Evolutionary conservation across 2,329 filamentous ascomycete species (phyloP), one percentile per base, ranked within the genome.

Genomic region (Sporothrix luriei): DNA sequence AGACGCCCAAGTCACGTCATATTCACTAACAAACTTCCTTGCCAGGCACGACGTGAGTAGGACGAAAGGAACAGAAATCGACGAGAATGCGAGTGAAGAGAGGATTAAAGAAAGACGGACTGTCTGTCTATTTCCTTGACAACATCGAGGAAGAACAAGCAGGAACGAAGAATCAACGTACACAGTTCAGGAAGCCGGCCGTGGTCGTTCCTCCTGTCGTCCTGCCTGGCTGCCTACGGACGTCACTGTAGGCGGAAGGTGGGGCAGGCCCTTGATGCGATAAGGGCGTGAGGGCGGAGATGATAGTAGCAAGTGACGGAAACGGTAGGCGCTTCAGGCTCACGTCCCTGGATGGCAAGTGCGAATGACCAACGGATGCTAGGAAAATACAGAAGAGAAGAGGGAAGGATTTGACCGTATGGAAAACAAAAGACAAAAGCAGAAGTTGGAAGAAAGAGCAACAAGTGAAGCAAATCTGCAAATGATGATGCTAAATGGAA

Each of bases 1-100:
- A 40, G 13, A 55, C 61, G n/a, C 24, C 24, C 59, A 68, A 61
- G 66, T 70, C 70, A 72, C 68, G 68, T 68, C 70, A 70, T 72
- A 72, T 72, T 72, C 70, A 72, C 70, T 65, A 68, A 65, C 43
- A 33, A 33, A 29, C 46, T n/a, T 33, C 52, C 49, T 46, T 43
- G 10, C 51, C 51, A 10, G 51, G 46, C 21, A 46, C 55, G 59
- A 64, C 51, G 51, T 16, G 24, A 43, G 3, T 29, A 21, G 29
- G 43, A 40, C n/a, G 43, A n/a, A 40, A 40, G 40, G 59, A 62
- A n/a, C 14, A 38, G 13, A 24, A 61, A 43, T 10, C 6, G 38
- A 11, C 19, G 57, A 10, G 21, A 62, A 49, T 29, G 43, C 61
- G 13, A 62, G 57, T 59, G 46, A 69, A 66, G 48, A 55, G 21